phyloP scores from a whole-genome alignment of 2,329 filamentous ascomycete species.

The Fusarium verrucosum region DNA sequence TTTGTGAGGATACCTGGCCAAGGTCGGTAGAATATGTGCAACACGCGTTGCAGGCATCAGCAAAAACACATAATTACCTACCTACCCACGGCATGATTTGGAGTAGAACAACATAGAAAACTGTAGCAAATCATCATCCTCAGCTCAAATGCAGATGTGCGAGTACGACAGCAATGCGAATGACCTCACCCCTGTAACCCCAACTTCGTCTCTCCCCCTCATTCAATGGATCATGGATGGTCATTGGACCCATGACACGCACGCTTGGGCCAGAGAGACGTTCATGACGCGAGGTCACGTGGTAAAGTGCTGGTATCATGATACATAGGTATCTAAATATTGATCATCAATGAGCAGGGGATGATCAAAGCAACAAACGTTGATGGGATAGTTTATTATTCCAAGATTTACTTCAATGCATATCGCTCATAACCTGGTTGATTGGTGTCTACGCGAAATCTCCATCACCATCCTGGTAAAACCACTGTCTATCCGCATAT shows the following conservation, averaged over 20 bases:
- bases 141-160: not conserved
- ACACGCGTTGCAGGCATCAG: slow-evolving; percentile 15
- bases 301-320: slow-evolving; percentile 16
- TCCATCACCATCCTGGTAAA: not conserved
- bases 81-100: not conserved
- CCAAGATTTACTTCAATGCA: not conserved
- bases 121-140: not conserved
- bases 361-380: not conserved
- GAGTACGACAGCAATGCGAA: slow-evolving; percentile 9
- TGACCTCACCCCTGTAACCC: slow-evolving; percentile 31
- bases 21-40: slow-evolving; percentile 13
- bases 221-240: slow-evolving; percentile 11
- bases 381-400: not conserved
- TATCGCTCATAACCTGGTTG: not conserved
- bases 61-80: no score
- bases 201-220: slow-evolving; percentile 26
- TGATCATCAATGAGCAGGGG: not conserved
- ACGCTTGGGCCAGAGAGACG: slow-evolving; percentile 38
- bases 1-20: slow-evolving; percentile 35
- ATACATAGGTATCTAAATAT: not conserved
- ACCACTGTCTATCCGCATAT: not conserved
- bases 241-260: slow-evolving; percentile 27
- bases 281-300: slow-evolving; percentile 51
- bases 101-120: not conserved
- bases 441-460: not conserved